Percentiles rank a stretch among this genome's conserved stretches.
Evolutionary conservation across 2,329 filamentous ascomycete species (phyloP).

Genomic region (Ophiostoma sp.): DNA sequence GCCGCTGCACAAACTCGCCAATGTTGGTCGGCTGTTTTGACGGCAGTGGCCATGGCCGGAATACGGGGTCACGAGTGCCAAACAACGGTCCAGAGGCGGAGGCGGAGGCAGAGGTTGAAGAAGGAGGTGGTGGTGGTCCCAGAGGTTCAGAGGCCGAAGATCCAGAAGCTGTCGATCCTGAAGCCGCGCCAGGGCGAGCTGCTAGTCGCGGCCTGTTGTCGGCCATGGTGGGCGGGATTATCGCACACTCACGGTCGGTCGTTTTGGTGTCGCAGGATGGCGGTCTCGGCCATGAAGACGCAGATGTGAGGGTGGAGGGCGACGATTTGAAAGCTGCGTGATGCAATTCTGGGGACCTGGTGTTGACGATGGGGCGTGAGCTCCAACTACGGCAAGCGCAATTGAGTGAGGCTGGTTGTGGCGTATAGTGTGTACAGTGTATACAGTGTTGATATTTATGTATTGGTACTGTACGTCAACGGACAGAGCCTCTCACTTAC

Average conservation of each 20-base stretch:
- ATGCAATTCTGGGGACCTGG: background rate
- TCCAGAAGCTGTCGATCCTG: background rate
- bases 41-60: slow-evolving; percentile 63
- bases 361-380: background rate
- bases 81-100: slow-evolving; percentile 20
- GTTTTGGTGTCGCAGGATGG: background rate
- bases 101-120: background rate
- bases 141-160: background rate
- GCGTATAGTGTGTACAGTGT: slow-evolving; percentile 12
- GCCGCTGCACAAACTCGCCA: slow-evolving; percentile 73
- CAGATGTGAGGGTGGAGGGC: background rate
- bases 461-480: background rate
- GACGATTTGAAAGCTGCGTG: background rate
- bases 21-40: slow-evolving; percentile 62
- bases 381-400: background rate
- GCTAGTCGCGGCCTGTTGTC: slow-evolving; percentile 8
- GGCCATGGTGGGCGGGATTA: background rate
- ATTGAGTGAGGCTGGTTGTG: slow-evolving; percentile 14
- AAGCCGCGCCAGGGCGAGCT: background rate
- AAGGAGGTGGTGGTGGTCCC: background rate
- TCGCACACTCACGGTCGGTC: background rate
- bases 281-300: background rate
- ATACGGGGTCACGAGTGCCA: slow-evolving; percentile 29
- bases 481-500: background rate
- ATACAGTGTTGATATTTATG: background rate